phyloP scores from a whole-genome alignment of 2,329 filamentous ascomycete species.

The Fusarium cyanostomum region DNA sequence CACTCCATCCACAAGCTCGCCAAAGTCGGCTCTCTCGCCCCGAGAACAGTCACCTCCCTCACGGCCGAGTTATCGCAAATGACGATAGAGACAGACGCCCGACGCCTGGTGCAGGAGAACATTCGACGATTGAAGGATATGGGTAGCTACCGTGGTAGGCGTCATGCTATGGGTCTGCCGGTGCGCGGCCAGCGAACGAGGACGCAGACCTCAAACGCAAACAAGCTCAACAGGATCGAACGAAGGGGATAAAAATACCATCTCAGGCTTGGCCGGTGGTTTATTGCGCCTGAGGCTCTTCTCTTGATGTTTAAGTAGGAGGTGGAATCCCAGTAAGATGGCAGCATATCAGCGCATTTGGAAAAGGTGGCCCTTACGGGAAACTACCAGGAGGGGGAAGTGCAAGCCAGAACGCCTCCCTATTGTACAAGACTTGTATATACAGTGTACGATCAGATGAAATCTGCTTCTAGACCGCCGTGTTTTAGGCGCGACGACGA shows the following conservation, averaged over 20 bases:
- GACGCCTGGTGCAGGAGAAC: conserved; percentile 81
- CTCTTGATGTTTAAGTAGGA: not conserved
- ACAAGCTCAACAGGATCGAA: conserved; percentile 69
- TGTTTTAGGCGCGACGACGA: not conserved
- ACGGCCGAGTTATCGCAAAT: conserved; percentile 88
- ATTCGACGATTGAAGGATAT: conserved; percentile 89
- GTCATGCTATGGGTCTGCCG: conserved; percentile 92
- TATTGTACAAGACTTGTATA: conserved; percentile 47
- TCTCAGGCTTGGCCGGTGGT: not conserved
- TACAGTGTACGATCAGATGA: conserved; percentile 44
- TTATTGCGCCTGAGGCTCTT: not conserved
- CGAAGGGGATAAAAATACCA: conserved; percentile 40
- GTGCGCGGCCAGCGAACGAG: conserved; percentile 91
- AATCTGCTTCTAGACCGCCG: conserved; percentile 19
- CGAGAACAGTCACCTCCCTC: conserved; percentile 81
- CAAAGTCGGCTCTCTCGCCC: conserved; percentile 77
- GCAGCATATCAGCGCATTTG: not conserved
- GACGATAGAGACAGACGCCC: conserved; percentile 92
- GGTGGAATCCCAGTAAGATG: not conserved
- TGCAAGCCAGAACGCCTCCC: conserved; percentile 17
- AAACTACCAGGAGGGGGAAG: conserved; percentile 4
- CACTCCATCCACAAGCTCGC: conserved; percentile 87
- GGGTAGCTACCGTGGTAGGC: conserved; percentile 85
- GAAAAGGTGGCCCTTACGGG: not conserved
- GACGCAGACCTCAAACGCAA: conserved; percentile 71